Evolutionary conservation across 805 yeast genomes (phyloP).

Genomic region (Starmerella apis): DNA sequence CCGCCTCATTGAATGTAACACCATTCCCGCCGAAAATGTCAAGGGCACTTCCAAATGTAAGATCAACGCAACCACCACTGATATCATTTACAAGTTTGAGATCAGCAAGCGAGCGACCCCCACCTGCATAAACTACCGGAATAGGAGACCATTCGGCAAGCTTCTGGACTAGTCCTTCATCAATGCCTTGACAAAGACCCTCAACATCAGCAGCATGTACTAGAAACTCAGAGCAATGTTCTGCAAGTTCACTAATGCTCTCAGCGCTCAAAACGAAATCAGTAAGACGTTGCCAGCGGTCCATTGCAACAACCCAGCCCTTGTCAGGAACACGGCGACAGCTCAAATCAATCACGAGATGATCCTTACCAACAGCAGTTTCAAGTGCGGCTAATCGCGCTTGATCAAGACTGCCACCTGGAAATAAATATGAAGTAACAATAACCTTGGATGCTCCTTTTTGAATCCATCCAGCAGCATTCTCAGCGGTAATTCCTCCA

Average conservation of each 20-base stretch:
- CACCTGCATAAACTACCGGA: conserved; percentile 92
- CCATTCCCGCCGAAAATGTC: conserved; percentile 89
- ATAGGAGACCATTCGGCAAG: conserved; percentile 70
- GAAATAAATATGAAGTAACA: conserved; percentile 84
- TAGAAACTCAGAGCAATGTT: conserved; percentile 74
- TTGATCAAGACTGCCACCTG: conserved; percentile 44
- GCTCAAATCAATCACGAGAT: conserved; percentile 79
- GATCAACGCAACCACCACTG: conserved; percentile 74
- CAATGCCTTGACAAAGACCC: conserved; percentile 90
- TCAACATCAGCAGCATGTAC: conserved; percentile 99
- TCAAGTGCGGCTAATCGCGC: conserved; percentile 45
- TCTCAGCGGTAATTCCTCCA: conserved; percentile 73
- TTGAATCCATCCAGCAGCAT: conserved; percentile 71
- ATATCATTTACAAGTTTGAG: conserved; percentile 52
- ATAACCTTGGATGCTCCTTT: conserved; percentile 77
- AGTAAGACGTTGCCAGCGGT: conserved; percentile 92
- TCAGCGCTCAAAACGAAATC: conserved; percentile 44
- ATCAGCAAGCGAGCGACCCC: conserved; percentile 70
- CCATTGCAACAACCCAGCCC: conserved; percentile 92
- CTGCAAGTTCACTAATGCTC: conserved; percentile 44
- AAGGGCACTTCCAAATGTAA: conserved; percentile 85
- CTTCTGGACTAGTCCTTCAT: conserved; percentile 57
- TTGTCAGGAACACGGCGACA: conserved; percentile 46
- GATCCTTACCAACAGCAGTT: conserved; percentile 47
- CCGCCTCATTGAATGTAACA: conserved; percentile 66